Percentiles rank a stretch among this genome's conserved stretches.
These are phyloP conservation scores for Besnoitia besnoiti DNA, from an alignment of 169 alveolate species.

Conservation along the genomic window DNA sequence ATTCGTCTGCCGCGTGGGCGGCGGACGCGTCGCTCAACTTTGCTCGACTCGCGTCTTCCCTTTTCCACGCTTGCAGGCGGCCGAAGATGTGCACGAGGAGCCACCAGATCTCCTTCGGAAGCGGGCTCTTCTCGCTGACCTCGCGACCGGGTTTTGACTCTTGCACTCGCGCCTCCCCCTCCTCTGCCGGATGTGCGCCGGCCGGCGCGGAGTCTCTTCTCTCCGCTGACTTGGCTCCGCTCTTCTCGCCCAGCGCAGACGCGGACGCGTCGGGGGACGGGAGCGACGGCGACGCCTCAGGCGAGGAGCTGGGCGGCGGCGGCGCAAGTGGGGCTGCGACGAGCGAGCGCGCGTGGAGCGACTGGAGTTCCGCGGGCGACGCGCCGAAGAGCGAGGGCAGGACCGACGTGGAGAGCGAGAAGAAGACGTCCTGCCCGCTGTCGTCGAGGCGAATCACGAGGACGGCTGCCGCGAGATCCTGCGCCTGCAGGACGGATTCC, in stretches of 20 bases:
- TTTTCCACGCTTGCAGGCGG: not conserved
- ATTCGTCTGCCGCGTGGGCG: not conserved
- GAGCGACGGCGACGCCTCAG: not conserved
- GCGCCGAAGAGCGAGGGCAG: constrained; percentile 62
- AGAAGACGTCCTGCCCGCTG: constrained; percentile 59
- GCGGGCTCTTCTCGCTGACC: constrained; percentile 6
- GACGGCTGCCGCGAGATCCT: constrained; percentile 47
- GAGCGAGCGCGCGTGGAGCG: not conserved
- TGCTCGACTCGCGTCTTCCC: not conserved
- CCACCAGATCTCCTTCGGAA: constrained; percentile 69
- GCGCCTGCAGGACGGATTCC: constrained; percentile 42
- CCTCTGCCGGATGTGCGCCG: not conserved
- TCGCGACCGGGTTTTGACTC: not conserved
- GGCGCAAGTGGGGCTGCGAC: not conserved
- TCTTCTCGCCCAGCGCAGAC: not conserved
- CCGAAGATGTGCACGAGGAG: constrained; percentile 55
- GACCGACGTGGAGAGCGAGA: constrained; percentile 54
- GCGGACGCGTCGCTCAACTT: not conserved
- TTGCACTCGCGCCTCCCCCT: not conserved
- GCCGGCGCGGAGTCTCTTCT: not conserved
- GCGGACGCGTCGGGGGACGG: not conserved
- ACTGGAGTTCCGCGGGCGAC: constrained; percentile 42
- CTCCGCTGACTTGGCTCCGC: not conserved
- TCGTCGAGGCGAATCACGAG: constrained; percentile 58
- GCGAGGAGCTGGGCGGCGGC: not conserved